Evolutionary conservation across 306 rosid genomes (phyloP), one percentile per base, ranked within the genome.

Genomic region (Argentina anserina): DNA sequence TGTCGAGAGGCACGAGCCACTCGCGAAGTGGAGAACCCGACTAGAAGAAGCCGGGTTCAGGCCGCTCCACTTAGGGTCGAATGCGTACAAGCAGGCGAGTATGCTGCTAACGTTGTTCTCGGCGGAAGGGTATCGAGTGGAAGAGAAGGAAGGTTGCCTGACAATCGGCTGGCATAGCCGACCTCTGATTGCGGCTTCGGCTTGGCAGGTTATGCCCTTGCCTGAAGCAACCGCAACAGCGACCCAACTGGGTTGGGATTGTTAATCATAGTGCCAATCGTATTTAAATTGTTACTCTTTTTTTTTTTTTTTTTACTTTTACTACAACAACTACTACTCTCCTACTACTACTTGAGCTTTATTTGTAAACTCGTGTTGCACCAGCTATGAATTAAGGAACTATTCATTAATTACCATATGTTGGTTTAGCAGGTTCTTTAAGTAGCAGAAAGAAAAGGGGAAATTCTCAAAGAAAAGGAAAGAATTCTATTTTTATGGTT

Each of bases 91-190:
- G 62, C 98, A 92, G 39, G 98, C 97, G 0, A 87, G 97, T 46
- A 90, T 92, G 98, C 67, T 92, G 5, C 69, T 92, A 71, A 90
- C 90, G 6, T 85, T 90, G 12, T 92, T 92, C 74, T 92, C 98
- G 7, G 87, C 92, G 0, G 97, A 87, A 55, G 97, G 97, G 21
- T 92, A 86, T 65, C 81, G 89, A 3, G 93, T 92, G 61, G 92
- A 92, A 65, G 98, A 92, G 82, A 90, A 80, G 21, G 87, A 87
- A 45, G 98, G 98, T 1, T 87, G 95, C 60, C 81, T 92, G 75
- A 92, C 92, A 15, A 82, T 92, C 36, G 98, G 98, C 23, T 92
- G 98, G 98, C 98, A 92, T 45, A 90, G 87, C 88, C 90, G 97
- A 0, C 89, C 97, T 18, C 87, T 92, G 25, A 87, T 92, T 36